Conservation (phyloP, 768 basidiomycete genomes). For the Stropharia rugosoannulata region DNA sequence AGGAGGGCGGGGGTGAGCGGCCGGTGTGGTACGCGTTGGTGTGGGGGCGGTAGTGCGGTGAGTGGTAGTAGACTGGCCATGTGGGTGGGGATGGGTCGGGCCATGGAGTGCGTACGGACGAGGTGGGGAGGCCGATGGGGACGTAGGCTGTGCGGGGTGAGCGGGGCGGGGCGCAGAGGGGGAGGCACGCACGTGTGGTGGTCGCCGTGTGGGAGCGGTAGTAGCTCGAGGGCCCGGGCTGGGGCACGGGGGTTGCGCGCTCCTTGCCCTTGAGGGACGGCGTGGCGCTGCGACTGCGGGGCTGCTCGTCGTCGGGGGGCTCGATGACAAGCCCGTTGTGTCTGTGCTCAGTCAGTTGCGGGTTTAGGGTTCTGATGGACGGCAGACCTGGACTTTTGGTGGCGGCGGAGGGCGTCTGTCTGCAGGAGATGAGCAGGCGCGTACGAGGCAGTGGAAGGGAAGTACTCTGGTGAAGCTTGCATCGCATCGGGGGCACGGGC, state of each 20-base stretch:
- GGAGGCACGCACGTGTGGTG: conserved; percentile 37
- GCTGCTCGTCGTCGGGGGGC: conserved; percentile 36
- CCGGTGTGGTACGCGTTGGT: no score
- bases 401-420: conserved; percentile 81
- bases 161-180: background rate
- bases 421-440: no score
- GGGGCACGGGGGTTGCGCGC: conserved; percentile 17
- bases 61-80: conserved; percentile 21
- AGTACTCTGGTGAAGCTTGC: conserved; percentile 79
- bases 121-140: conserved; percentile 36
- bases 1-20: no score
- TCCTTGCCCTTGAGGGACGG: conserved; percentile 40
- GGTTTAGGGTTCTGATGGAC: background rate
- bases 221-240: conserved; percentile 51
- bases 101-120: conserved; percentile 21
- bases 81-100: conserved; percentile 15
- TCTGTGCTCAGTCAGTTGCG: conserved; percentile 28
- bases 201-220: conserved; percentile 63
- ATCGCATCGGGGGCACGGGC: conserved; percentile 78
- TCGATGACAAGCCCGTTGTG: conserved; percentile 72
- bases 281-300: conserved; percentile 51
- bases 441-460: no score
- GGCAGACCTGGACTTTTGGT: conserved; percentile 74
- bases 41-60: no score
- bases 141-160: background rate